Evolutionary conservation across 345 rosid species (phyloP), one percentile per base, ranked within the genome.

Genomic region (Camelina neglecta): DNA sequence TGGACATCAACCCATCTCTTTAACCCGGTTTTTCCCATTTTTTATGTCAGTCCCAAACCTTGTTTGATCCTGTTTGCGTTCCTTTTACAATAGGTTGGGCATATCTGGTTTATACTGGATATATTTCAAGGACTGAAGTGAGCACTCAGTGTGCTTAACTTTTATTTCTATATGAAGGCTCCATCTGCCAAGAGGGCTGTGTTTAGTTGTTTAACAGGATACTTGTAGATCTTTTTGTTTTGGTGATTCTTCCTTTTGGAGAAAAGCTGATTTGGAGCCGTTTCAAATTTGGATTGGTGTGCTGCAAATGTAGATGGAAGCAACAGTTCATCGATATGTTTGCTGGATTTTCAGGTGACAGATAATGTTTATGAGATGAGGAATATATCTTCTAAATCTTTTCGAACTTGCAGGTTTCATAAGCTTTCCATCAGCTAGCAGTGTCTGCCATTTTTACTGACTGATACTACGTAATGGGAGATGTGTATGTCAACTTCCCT

Each of bases 11-110:
- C 81, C 75, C 75, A 71, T 77, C 64, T 84, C 59, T 78, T 75
- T 73, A 70, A 67, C 81, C 63, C 76, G 69, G 24, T 68, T 66
- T 63, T 83, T 62, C 83, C 79, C 66, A 48, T 29, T 55, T 7
- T 65, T 81, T 79, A 33, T 73, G 58, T 72, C 73, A 9, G 81
- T 82, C 69, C 70, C 42, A 81, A 86, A 75, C 77, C 42, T 61
- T 77, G 75, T 86, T 87, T 92, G 96, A 87, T 86, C 16, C 74
- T 81, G 85, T 88, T 80, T 87, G 63, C 84, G 67, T 83, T 88
- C 88, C 87, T 87, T 81, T 83, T 83, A 87, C 91, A 59, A 77
- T 84, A 88, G 96, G 91, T 87, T 75, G 78, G 83, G 82, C 80
- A 81, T 72, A 42, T 88, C 85, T 78, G 69, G 84, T 80, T 64